Evolutionary conservation across 805 yeast genomes (phyloP), one percentile per base, ranked within the genome.

Genomic region (Sugiyamaella marilandica): DNA sequence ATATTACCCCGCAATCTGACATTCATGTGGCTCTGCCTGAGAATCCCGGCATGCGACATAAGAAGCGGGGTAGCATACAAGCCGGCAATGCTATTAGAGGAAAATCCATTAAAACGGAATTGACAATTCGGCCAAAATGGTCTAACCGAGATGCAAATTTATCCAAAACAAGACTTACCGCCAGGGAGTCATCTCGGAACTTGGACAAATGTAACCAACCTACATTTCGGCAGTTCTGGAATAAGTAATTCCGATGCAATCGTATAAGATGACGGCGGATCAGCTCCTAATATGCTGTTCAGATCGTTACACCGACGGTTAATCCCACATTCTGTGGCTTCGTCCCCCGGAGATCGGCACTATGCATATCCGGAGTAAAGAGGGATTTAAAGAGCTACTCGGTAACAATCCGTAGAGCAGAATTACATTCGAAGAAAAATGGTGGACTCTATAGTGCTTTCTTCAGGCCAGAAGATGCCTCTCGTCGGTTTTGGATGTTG

Each of bases 401-500:
- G 29, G 29, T 24, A 24, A 24, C 29, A 24, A 24, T 24, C 29
- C 29, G 29, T 24, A 24, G 29, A 24, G 29, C 29, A 24, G 7
- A 24, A 24, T 5, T 5, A 24, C 9, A 34, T n/a, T 34, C 9
- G 9, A 34, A 34, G n/a, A n/a, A 39, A 16, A 14, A 39, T 39
- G 43, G 24, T 39, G 13, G 11, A 13, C 16, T 39, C 43, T 4
- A 16, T 39, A 16, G 16, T n/a, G 5, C 21, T 39, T 39, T 21
- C 43, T 10, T 39, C 43, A 16, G 43, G 43, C 19, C 43, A 39
- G 16, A 21, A 16, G 43, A 39, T 39, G 43, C 43, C 43, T 39
- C 24, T 39, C 5, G 21, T 39, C 16, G 43, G 43, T 3, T 39
- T 39, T 16, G 43, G 43, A 2, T 14, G 24, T 10, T 39, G 43